Percentiles rank a stretch among this genome's conserved stretches.
Conservation (phyloP, 306 rosid species). For the Luffa acutangula region DNA sequence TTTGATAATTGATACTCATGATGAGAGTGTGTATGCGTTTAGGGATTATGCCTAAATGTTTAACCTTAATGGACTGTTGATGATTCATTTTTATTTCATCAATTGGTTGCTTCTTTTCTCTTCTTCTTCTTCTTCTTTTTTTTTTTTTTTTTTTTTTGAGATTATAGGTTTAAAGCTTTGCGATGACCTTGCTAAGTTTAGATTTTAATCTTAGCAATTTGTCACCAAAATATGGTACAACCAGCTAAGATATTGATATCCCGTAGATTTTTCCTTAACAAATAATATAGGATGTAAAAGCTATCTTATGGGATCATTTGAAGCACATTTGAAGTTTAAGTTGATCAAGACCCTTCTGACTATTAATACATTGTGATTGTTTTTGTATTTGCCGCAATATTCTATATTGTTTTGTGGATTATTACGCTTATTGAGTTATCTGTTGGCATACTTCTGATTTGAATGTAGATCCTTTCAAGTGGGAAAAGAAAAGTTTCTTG, state of each 20-base stretch:
- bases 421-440: neutral
- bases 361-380: neutral
- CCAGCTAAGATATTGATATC: neutral
- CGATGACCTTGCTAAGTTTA: neutral
- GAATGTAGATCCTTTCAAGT: conserved; percentile 85
- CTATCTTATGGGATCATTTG: neutral
- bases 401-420: neutral
- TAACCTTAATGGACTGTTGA: neutral
- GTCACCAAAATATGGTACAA: neutral
- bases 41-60: neutral
- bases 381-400: neutral
- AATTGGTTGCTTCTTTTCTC: neutral
- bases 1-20: neutral
- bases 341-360: neutral
- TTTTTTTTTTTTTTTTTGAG: no score
- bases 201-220: neutral
- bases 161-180: neutral
- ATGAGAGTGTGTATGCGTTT: neutral
- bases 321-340: neutral
- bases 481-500: conserved; percentile 76
- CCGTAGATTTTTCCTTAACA: neutral
- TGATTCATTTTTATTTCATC: neutral
- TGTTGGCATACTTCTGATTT: conserved; percentile 11
- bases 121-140: no score
- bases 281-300: neutral